Evolutionary conservation across 768 basidiomycete species (phyloP).

Genomic region (Chlorophyllum brunneum): DNA sequence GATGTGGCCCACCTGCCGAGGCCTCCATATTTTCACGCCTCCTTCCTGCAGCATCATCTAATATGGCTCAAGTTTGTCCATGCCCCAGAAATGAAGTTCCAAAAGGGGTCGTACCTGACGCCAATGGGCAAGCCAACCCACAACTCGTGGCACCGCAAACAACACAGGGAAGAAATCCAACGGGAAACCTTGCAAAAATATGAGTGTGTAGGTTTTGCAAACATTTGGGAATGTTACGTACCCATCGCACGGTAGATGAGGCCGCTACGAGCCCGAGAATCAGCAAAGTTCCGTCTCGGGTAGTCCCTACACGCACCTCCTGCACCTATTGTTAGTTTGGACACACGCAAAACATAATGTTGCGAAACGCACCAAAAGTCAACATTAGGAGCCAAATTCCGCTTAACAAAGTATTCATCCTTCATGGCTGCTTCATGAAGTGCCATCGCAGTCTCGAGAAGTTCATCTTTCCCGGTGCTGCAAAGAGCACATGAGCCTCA

Average conservation of each 20-base stretch:
- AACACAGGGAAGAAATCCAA: conserved; percentile 93
- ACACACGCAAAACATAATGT: conserved; percentile 5
- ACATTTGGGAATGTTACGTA: conserved; percentile 23
- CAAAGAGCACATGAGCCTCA: background rate
- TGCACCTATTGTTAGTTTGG: conserved; percentile 22
- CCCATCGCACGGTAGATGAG: conserved; percentile 93
- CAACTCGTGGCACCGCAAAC: conserved; percentile 89
- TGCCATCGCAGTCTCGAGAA: conserved; percentile 86
- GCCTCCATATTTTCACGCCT: conserved; percentile 93
- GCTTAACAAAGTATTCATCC: conserved; percentile 83
- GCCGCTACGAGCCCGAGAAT: conserved; percentile 43
- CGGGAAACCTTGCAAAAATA: conserved; percentile 69
- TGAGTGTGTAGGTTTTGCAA: background rate
- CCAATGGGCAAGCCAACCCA: conserved; percentile 94
- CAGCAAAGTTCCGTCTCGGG: background rate
- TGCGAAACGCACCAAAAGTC: conserved; percentile 71
- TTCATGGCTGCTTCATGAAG: conserved; percentile 86
- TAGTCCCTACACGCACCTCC: conserved; percentile 38
- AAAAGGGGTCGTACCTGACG: conserved; percentile 50
- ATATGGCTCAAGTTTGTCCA: conserved; percentile 9
- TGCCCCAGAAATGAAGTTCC: background rate
- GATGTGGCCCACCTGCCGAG: conserved; percentile 57
- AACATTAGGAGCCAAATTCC: conserved; percentile 85
- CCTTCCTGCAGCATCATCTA: conserved; percentile 90
- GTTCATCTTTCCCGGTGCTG: conserved; percentile 81